Evolutionary conservation across 2,329 filamentous ascomycete species (phyloP), one percentile per base, ranked within the genome.

Genomic region (Arthroderma sp.): DNA sequence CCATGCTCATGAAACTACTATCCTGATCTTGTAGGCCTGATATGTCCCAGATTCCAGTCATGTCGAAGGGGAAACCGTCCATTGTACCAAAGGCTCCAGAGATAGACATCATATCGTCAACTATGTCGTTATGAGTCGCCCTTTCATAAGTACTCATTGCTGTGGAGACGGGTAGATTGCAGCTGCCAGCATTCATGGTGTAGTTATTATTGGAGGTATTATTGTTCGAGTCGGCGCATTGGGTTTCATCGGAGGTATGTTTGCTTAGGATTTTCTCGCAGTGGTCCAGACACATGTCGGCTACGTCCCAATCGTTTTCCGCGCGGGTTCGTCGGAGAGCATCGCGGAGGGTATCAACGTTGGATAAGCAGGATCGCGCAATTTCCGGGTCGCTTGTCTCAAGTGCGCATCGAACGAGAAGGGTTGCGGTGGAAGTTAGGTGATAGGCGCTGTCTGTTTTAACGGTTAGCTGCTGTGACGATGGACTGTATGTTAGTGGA

Each of bases 271-370:
- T 65, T 29, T 60, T 59, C 46, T 69, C 67, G 53, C 66, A 68
- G 53, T 68, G 65, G 36, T 75, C 70, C 3, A 75, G 57, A 38
- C 70, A 74, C 56, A 73, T 74, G 40, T 71, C 68, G 5, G 72
- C 72, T 6, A 75, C 65, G 49, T 76, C 73, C 72, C 73, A 76
- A 41, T 71, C 67, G 51, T 72, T 68, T 42, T 72, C 67, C 29
- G 68, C 66, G 9, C 65, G 61, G 22, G 70, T 68, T 39, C 64
- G 60, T 36, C 68, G 66, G 5, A 74, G 65, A 30, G 70, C 66
- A 5, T 64, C 61, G 33, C 71, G 67, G 36, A 73, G 62, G 2
- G 62, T 64, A 46, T 73, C 65, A 1, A 74, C 68, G 28, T 69
- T 68, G 5, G 61, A 46, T 40, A 74, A 63, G 42, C 67, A 71